phyloP scores from a whole-genome alignment of 169 alveolate genomes.

The Toxoplasma gondii region DNA sequence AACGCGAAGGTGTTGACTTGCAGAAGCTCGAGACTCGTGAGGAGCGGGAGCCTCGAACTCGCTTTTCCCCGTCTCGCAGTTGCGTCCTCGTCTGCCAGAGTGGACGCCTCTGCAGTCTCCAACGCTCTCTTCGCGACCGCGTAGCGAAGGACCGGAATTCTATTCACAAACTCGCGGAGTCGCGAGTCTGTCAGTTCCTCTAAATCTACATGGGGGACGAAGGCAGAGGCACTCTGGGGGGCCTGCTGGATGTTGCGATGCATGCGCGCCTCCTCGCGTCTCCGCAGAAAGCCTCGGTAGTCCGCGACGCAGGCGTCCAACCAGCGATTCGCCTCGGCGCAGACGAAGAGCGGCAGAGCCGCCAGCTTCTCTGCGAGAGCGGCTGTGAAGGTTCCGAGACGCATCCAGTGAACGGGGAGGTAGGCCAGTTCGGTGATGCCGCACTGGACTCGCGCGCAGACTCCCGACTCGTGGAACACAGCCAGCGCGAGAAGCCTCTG shows the following conservation, averaged over 20 bases:
- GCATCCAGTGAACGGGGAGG: not conserved
- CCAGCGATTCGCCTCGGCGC: not conserved
- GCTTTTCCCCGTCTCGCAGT: not conserved
- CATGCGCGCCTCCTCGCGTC: not conserved
- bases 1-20: not conserved
- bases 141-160: not conserved
- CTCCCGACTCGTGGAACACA: not conserved
- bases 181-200: not conserved
- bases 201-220: not conserved
- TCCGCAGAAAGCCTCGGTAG: not conserved
- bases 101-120: not conserved
- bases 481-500: not conserved
- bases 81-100: not conserved
- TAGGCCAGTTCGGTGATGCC: not conserved
- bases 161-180: not conserved
- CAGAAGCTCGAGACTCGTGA: not conserved
- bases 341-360: slow-evolving; percentile 7
- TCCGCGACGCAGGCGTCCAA: not conserved
- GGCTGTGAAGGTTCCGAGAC: not conserved
- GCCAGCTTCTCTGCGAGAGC: not conserved
- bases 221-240: not conserved
- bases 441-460: not conserved
- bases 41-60: not conserved
- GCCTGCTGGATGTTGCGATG: not conserved
- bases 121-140: not conserved